Conservation (phyloP, 2,329 filamentous ascomycete genomes). For the Fusarium fracticaudum region DNA sequence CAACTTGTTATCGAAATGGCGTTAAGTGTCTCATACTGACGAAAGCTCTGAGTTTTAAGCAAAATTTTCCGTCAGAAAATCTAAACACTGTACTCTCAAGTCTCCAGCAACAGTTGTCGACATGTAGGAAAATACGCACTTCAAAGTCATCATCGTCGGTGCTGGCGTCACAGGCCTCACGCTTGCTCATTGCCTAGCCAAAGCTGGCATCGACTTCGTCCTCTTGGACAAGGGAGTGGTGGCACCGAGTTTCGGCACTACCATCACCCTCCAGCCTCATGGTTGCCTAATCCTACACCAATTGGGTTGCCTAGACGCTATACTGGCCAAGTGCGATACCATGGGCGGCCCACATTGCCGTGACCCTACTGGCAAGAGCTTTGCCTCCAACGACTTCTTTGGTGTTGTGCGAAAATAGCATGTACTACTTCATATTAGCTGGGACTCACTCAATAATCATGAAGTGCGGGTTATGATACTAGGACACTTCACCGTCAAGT, state of each 20-base stretch:
- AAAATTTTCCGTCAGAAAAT: too few relatives aligned
- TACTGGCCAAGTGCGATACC: neutral
- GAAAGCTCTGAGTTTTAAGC: too few relatives aligned
- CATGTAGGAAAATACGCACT: too few relatives aligned
- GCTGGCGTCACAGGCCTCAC: neutral
- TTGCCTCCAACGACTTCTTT: neutral
- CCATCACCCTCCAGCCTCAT: neutral
- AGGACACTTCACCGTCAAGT: neutral
- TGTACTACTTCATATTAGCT: neutral
- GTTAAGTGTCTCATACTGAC: too few relatives aligned
- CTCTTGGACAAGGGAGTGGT: neutral
- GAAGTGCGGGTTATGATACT: neutral
- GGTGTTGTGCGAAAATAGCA: neutral
- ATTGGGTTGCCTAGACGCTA: neutral
- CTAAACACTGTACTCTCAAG: too few relatives aligned
- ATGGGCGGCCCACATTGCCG: neutral
- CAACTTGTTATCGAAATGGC: too few relatives aligned
- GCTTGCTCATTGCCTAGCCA: neutral
- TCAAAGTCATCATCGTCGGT: too few relatives aligned
- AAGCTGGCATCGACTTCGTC: neutral
- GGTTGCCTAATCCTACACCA: neutral
- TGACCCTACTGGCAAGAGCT: neutral
- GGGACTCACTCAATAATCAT: neutral
- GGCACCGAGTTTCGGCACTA: neutral
- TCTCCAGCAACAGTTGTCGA: too few relatives aligned